Evolutionary conservation across 768 basidiomycete species (phyloP), one percentile per base, ranked within the genome.

Genomic region (Goffeauzyma gilvescens): DNA sequence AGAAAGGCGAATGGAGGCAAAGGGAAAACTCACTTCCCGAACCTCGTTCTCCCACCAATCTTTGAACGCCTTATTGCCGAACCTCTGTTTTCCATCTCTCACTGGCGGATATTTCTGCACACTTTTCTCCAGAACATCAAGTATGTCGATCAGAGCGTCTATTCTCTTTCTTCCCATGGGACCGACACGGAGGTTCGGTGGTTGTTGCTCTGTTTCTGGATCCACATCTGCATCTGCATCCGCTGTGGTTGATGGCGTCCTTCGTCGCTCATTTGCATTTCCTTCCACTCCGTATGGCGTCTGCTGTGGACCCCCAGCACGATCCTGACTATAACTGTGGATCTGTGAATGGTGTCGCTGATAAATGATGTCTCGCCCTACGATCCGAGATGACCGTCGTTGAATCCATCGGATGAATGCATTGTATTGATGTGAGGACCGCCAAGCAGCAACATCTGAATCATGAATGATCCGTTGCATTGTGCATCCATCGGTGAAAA

Each of bases 1-100:
- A 23, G 9, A 24, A 9, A 23, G 24, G 3, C 22, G 22, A 4
- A 41, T 25, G 46, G 47, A 30, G 44, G 23, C 21, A 33, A 22
- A 38, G 23, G 51, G 59, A 51, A 68, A 26, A 45, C 83, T 86
- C 70, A 82, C 72, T 64, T 81, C 75, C 23, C 40, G 68, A 25
- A 77, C 72, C 41, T 69, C 66, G 1, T 81, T 79, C 80, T 86
- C n/a, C n/a, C n/a, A n/a, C n/a, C n/a, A 96, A 13, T 72, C 72
- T 41, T 87, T 69, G 55, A 95, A 96, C 0, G 83, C 78, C 14
- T 87, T 72, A 63, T 95, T 93, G 1, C 90, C 90, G 58, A 81
- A 98, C 8, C 86, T 71, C 52, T 93, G 89, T 5, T 79, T 73
- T 6, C 77, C 38, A 37, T 54, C 73, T 28, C 72, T 58, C 5